Evolutionary conservation across 257 asterid genomes (phyloP).

Genomic region (Echites panduratus): DNA sequence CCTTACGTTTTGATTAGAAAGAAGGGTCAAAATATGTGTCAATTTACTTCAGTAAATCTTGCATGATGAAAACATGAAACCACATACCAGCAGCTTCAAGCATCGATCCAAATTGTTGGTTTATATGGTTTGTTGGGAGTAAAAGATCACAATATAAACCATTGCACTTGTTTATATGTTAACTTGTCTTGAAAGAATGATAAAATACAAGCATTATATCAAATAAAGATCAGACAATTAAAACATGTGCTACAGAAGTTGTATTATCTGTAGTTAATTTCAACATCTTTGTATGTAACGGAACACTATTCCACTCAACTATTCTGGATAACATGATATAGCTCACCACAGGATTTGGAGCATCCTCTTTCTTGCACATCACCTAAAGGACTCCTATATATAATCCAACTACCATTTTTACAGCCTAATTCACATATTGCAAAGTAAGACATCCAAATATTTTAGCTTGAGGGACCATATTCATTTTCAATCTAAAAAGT

Average conservation of each 20-base stretch:
- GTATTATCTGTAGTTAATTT: neutral
- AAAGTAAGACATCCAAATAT: slow-evolving; percentile 29
- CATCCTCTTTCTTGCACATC: slow-evolving; percentile 54
- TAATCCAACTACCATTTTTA: slow-evolving; percentile 40
- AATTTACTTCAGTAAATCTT: slow-evolving; percentile 1
- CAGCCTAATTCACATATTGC: slow-evolving; percentile 37
- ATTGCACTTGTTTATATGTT: slow-evolving; percentile 86
- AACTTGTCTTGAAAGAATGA: slow-evolving; percentile 1
- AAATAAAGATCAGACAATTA: slow-evolving; percentile 4
- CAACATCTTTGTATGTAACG: neutral
- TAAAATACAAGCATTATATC: slow-evolving; percentile 2
- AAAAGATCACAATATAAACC: slow-evolving; percentile 90
- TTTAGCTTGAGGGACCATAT: slow-evolving; percentile 35
- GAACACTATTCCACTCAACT: neutral
- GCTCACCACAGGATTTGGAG: slow-evolving; percentile 86
- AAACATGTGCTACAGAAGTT: neutral
- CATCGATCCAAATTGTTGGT: slow-evolving; percentile 95
- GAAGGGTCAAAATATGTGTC: slow-evolving; percentile 7
- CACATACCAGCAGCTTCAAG: slow-evolving; percentile 87
- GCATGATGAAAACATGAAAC: neutral
- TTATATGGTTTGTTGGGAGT: slow-evolving; percentile 77
- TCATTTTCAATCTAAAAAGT: slow-evolving; percentile 40
- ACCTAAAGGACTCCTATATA: slow-evolving; percentile 49
- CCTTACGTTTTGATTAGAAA: slow-evolving; percentile 35
- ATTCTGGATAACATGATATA: neutral